Evolutionary conservation across 129 eudicot species (phyloP).

Genomic region (Glebionis coronaria): DNA sequence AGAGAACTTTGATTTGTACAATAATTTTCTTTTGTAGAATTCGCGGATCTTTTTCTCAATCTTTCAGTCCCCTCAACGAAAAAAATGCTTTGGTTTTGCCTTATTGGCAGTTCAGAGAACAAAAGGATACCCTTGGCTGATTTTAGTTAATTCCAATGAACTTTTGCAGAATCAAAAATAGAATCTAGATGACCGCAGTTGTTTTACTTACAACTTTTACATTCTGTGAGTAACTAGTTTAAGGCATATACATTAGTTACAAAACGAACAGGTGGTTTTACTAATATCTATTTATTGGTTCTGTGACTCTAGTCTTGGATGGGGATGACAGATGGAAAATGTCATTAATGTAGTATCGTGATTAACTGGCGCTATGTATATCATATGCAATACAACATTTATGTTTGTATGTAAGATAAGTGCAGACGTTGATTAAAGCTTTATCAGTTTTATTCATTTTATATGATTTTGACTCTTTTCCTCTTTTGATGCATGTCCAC

Average conservation of each 20-base stretch:
- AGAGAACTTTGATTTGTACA: not conserved
- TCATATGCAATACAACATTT: not conserved
- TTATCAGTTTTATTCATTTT: conserved; percentile 3
- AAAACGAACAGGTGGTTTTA: not conserved
- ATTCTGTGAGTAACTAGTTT: not conserved
- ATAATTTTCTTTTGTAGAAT: conserved; percentile 3
- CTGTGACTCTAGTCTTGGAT: conserved; percentile 10
- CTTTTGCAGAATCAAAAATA: conserved; percentile 1
- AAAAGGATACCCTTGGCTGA: not conserved
- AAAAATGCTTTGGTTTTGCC: not conserved
- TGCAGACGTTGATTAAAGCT: conserved; percentile 17
- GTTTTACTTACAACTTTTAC: not conserved
- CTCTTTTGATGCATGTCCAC: conserved; percentile 27
- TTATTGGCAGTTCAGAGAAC: not conserved
- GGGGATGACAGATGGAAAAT: not conserved
- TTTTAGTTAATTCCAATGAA: not conserved
- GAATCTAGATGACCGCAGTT: conserved; percentile 4
- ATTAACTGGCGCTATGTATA: not conserved
- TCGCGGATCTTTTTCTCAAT: not conserved
- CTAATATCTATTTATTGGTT: not conserved
- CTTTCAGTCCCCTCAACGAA: not conserved
- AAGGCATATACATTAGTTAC: not conserved
- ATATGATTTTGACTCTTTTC: conserved; percentile 21
- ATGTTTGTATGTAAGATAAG: not conserved
- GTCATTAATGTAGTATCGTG: not conserved